Evolutionary conservation across 257 asterid species (phyloP), one percentile per base, ranked within the genome.

Genomic region (Ligustrum vulgare): DNA sequence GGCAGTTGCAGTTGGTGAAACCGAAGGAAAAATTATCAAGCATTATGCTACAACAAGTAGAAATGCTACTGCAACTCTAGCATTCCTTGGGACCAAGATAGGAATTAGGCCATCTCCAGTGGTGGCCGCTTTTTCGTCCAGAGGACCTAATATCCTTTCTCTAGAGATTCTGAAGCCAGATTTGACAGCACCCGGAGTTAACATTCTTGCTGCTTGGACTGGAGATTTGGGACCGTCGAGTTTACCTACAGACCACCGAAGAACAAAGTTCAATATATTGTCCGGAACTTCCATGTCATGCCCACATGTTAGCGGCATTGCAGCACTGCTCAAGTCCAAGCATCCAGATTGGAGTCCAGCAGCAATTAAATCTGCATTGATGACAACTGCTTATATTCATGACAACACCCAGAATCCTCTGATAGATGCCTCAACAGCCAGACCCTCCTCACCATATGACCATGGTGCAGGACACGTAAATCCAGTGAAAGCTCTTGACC

Each of bases 261-360:
- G 96, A 69, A 94, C 96, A 0, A 81, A 79, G 41, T 94, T 92
- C 87, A 94, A 94, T 68, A 92, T 92, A 8, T 76, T 94, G 32
- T 94, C 99, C 0, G 98, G 99, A 11, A 94, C 98, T 2, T 94
- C 99, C 49, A 94, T 94, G 98, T 92, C 99, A 0, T 94, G 98
- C 76, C 99, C 99, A 0, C 99, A 94, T 35, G 96, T 94, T 0
- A 94, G 99, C 47, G 98, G 99, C 12, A 67, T 92, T 16, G 99
- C 99, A 0, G 98, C 99, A 1, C 9, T 92, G 74, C 86, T 94
- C 60, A 94, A 92, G 74, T 89, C 98, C 3, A 82, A 84, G 35
- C 98, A 87, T 32, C 97, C 95, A 0, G 87, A 89, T 13, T 94
- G 98, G 99, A 87, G 95, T 66, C 97, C 98, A 0, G 97, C 98